Evolutionary conservation across 83 land plant genomes (phyloP).

Genomic region (Picea abies): DNA sequence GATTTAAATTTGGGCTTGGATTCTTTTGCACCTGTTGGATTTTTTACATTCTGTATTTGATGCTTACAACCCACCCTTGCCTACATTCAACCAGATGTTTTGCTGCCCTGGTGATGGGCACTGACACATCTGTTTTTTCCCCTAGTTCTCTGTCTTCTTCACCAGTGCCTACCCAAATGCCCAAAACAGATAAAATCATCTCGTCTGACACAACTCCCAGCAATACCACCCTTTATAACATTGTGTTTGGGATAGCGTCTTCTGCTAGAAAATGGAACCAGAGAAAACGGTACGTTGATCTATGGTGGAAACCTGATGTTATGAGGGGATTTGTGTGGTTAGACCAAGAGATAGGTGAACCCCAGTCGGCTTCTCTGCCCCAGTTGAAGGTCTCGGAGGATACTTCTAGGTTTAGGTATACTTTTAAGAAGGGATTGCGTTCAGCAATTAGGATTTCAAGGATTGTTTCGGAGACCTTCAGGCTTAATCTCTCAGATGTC

Average conservation of each 20-base stretch:
- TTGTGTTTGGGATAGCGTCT: conserved; percentile 68
- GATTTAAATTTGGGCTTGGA: neutral
- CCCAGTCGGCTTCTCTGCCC: conserved; percentile 25
- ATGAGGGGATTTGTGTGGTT: conserved; percentile 68
- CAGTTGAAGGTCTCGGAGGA: conserved; percentile 38
- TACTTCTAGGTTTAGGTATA: conserved; percentile 22
- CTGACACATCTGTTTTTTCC: neutral
- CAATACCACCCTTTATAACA: conserved; percentile 43
- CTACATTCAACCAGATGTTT: conserved; percentile 6
- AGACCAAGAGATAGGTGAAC: conserved; percentile 29
- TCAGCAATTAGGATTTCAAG: conserved; percentile 53
- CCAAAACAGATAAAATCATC: neutral
- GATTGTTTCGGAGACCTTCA: conserved; percentile 48
- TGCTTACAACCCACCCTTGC: conserved; percentile 18
- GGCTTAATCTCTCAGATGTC: conserved; percentile 23
- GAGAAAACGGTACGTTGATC: conserved; percentile 35
- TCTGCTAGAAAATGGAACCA: conserved; percentile 47
- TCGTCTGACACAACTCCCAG: neutral
- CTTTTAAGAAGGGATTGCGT: conserved; percentile 26
- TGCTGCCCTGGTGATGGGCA: conserved; percentile 16
- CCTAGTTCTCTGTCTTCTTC: neutral
- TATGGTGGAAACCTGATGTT: conserved; percentile 73
- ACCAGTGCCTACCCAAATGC: neutral
- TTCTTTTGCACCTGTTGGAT: conserved; percentile 5
- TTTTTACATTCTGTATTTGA: conserved; percentile 10